phyloP scores from a whole-genome alignment of 495 filamentous ascomycete species.

The Penicillium chermesinum region DNA sequence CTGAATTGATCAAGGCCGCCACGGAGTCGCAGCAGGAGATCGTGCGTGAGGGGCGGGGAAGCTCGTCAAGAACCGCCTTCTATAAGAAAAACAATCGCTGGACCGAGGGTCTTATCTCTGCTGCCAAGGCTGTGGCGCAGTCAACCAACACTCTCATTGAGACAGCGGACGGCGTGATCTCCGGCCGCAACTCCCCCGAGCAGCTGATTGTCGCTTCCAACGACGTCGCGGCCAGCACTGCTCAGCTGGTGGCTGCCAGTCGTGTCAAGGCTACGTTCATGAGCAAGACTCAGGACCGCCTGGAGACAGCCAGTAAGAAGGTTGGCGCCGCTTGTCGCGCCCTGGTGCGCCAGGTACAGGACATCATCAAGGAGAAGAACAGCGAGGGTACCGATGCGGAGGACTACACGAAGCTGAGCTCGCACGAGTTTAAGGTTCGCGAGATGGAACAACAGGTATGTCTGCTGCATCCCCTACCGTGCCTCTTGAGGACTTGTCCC shows the following conservation, averaged over 20 bases:
- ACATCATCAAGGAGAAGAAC: conserved; percentile 82
- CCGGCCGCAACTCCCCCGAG: conserved; percentile 83
- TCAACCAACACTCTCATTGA: conserved; percentile 96
- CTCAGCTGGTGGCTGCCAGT: conserved; percentile 91
- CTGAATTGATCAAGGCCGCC: conserved; percentile 92
- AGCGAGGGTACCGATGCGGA: conserved; percentile 69
- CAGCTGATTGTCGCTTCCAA: conserved; percentile 97
- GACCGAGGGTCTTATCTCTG: conserved; percentile 96
- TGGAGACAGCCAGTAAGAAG: conserved; percentile 89
- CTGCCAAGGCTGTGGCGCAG: conserved; percentile 87
- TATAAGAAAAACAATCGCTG: conserved; percentile 99
- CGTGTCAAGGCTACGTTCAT: conserved; percentile 97
- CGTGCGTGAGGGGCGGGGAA: conserved; percentile 88
- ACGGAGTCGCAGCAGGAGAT: conserved; percentile 95
- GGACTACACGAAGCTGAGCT: conserved; percentile 80
- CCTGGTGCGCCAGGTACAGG: conserved; percentile 88
- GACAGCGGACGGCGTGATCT: conserved; percentile 93
- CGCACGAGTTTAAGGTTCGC: conserved; percentile 94
- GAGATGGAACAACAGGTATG: conserved; percentile 99
- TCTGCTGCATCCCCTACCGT: conserved; percentile 14
- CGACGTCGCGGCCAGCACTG: conserved; percentile 91
- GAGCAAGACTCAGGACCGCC: conserved; percentile 87
- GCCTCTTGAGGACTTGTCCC: neutral
- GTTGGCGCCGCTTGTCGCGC: conserved; percentile 83
- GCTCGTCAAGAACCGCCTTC: conserved; percentile 85